Conservation (phyloP, 192 early-diverging fungal species). For the Coemansia sp. region DNA sequence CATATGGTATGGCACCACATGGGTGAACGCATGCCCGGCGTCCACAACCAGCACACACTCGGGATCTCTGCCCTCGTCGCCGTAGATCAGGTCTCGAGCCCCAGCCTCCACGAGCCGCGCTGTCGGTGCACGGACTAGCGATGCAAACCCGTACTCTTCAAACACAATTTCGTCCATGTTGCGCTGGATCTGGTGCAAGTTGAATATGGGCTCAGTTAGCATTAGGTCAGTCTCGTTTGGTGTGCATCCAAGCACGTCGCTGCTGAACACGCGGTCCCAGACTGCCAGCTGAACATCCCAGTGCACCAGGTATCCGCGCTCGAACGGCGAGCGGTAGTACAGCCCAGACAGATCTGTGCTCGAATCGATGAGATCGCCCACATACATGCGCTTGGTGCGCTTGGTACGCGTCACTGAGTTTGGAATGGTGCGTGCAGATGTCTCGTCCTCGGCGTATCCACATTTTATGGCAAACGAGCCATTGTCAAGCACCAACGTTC, state of each 20-base stretch:
- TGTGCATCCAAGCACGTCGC: slow-evolving; percentile 63
- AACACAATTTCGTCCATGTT: slow-evolving; percentile 81
- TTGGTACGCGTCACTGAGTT: slow-evolving; percentile 46
- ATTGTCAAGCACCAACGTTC: slow-evolving; percentile 67
- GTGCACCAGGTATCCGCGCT: slow-evolving; percentile 74
- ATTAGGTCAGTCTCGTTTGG: slow-evolving; percentile 62
- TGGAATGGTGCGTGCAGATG: slow-evolving; percentile 17
- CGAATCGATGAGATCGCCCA: slow-evolving; percentile 67
- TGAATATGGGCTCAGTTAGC: slow-evolving; percentile 79
- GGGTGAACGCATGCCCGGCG: slow-evolving; percentile 78
- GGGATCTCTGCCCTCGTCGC: neutral
- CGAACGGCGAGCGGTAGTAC: slow-evolving; percentile 74
- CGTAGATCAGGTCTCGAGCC: slow-evolving; percentile 14
- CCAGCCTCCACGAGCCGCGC: slow-evolving; percentile 11
- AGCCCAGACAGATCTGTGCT: slow-evolving; percentile 71
- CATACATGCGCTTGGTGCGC: slow-evolving; percentile 62
- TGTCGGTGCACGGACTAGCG: slow-evolving; percentile 28
- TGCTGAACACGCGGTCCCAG: slow-evolving; percentile 76
- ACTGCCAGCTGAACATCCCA: slow-evolving; percentile 79
- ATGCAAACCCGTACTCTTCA: slow-evolving; percentile 78
- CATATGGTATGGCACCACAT: slow-evolving; percentile 68
- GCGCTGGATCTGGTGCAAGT: slow-evolving; percentile 69
- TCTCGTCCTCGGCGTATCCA: slow-evolving; percentile 42
- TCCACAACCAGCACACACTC: slow-evolving; percentile 77
- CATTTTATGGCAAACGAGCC: slow-evolving; percentile 68